Conservation (phyloP, 768 basidiomycete species). For the Rhodotorula paludigena region DNA sequence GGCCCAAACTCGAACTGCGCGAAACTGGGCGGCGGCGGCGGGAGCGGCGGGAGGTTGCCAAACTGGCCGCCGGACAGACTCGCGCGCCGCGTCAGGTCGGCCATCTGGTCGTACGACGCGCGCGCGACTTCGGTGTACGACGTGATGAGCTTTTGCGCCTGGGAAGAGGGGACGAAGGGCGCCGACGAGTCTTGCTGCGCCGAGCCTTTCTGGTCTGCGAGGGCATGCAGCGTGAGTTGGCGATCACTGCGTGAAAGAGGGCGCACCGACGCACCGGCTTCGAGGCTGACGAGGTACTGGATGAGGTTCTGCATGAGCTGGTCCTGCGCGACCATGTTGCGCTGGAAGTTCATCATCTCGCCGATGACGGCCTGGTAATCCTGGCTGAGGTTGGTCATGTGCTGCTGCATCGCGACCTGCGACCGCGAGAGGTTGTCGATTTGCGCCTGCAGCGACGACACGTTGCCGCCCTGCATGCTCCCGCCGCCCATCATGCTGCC, state of each 20-base stretch:
- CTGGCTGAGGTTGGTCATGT: slow-evolving; percentile 58
- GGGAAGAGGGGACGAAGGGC: slow-evolving; percentile 39
- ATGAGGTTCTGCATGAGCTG: slow-evolving; percentile 74
- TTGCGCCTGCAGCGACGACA: slow-evolving; percentile 54
- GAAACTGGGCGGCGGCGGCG: slow-evolving; percentile 25
- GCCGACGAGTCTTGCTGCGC: slow-evolving; percentile 13
- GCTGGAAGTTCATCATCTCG: slow-evolving; percentile 68
- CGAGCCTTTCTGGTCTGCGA: slow-evolving; percentile 33
- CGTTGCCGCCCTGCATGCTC: slow-evolving; percentile 31
- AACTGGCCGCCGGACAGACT: slow-evolving; percentile 26
- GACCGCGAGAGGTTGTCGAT: slow-evolving; percentile 53
- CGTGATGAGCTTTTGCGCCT: slow-evolving; percentile 43
- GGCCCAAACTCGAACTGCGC: slow-evolving; percentile 28
- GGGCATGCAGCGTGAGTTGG: neutral
- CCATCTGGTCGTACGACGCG: slow-evolving; percentile 69
- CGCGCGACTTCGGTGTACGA: slow-evolving; percentile 60
- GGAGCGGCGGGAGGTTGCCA: slow-evolving; percentile 21
- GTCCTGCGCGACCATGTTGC: slow-evolving; percentile 76
- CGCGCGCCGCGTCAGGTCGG: slow-evolving; percentile 66
- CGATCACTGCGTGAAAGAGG: neutral
- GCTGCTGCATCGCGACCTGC: slow-evolving; percentile 56
- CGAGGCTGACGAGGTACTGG: slow-evolving; percentile 70
- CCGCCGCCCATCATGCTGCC: neutral
- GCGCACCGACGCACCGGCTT: slow-evolving; percentile 53
- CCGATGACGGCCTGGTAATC: slow-evolving; percentile 65